A percentile compares a stretch with the other conserved stretches of the same genome.
These are phyloP conservation scores for Trametes gibbosa DNA, from an alignment of 768 basidiomycete genomes.

Conservation along the genomic window DNA sequence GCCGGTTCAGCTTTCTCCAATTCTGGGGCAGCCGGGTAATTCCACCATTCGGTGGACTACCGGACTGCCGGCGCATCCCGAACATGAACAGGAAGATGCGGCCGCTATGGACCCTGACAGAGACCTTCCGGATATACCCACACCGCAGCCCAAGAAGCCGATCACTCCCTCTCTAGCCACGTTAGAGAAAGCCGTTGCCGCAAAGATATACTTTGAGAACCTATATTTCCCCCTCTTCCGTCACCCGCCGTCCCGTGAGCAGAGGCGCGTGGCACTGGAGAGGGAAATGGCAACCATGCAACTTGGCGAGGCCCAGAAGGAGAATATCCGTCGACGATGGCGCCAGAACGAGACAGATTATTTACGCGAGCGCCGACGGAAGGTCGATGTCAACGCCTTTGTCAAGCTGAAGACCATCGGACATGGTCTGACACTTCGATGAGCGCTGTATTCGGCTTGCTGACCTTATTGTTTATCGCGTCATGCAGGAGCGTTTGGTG, in stretches of 20 bases:
- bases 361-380: constrained; percentile 77
- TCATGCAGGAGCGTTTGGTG: constrained; percentile 84
- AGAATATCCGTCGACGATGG: constrained; percentile 72
- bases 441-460: constrained; percentile 23
- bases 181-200: constrained; percentile 89
- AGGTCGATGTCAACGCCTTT: constrained; percentile 84
- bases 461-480: constrained; percentile 15
- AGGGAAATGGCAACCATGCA: constrained; percentile 77
- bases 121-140: constrained; percentile 28
- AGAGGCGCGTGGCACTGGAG: constrained; percentile 84
- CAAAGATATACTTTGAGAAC: constrained; percentile 93
- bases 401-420: constrained; percentile 91
- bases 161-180: constrained; percentile 88
- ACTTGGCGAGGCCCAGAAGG: constrained; percentile 67
- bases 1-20: constrained; percentile 36
- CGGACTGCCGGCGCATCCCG: constrained; percentile 62
- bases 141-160: constrained; percentile 45
- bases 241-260: constrained; percentile 81
- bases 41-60: constrained; percentile 61
- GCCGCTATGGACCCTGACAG: constrained; percentile 30
- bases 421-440: constrained; percentile 59
- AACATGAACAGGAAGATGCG: constrained; percentile 59
- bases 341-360: constrained; percentile 86
- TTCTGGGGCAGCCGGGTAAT: constrained; percentile 48
- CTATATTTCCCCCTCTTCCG: constrained; percentile 84